Evolutionary conservation across 2,329 filamentous ascomycete species (phyloP), one percentile per base, ranked within the genome.

Genomic region (Aspergillus floridensis): DNA sequence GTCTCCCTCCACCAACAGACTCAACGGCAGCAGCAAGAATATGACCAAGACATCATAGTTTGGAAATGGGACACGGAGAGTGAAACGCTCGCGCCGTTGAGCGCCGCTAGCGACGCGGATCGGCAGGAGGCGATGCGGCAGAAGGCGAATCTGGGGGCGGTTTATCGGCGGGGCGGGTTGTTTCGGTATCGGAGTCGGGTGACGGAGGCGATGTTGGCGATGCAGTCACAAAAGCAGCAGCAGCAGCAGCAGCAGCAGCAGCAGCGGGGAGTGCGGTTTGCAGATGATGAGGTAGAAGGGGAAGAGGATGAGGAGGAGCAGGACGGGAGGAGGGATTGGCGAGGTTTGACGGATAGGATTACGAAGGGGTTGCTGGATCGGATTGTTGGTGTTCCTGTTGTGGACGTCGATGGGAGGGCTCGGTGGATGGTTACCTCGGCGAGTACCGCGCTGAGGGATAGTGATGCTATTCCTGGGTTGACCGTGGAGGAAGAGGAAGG

Each of bases 401-500:
- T 68, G 2, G 74, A 77, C 65, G 66, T 70, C 12, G 70, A 79
- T 59, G 70, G 74, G 4, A 76, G 79, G 62, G 72, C 80, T 22
- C 66, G 74, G 51, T 88, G 85, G 84, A 78, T 74, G 51, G 71
- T 88, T 22, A 84, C 81, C 1, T 86, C 85, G 16, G 83, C 81
- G 16, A 86, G 83, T 49, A 83, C 84, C 4, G 84, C 84, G 0
- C 69, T 73, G 11, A 74, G 79, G 32, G 86, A 88, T 68, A 71
- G 82, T 19, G 86, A 88, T 65, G 72, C 81, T 58, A 88, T 88
- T 53, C 84, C 85, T 0, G 85, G 85, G 0, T 70, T 88, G n/a
- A 66, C 69, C n/a, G 60, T 63, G 2, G 61, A 65, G 11, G 26
- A 6, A 29, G 26, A 29, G 8, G 63, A 61, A 2, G 65, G 70